Evolutionary conservation across 192 early-diverging fungal species (phyloP).

Genomic region (Dimargaris verticillata): DNA sequence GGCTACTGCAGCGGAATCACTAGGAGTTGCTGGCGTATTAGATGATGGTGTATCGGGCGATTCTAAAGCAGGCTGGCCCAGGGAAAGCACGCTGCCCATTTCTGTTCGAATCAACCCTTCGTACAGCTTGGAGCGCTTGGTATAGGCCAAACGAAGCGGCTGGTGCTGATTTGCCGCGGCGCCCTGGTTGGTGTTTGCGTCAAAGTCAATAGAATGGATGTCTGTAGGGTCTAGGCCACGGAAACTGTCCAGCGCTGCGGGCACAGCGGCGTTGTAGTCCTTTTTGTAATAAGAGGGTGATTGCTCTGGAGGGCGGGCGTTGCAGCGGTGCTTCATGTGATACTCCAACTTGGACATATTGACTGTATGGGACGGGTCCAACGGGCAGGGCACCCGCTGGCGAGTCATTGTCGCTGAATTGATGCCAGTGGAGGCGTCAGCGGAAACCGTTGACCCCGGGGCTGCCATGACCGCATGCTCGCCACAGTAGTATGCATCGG

Average conservation of each 20-base stretch:
- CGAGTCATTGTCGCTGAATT: not conserved
- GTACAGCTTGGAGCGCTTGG: conserved; percentile 12
- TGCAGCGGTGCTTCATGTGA: conserved; percentile 45
- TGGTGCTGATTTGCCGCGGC: not conserved
- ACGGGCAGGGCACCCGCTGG: conserved; percentile 53
- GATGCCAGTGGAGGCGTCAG: not conserved
- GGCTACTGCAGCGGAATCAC: too few relatives aligned
- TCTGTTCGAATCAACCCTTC: conserved; percentile 13
- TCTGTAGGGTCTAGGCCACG: conserved; percentile 10
- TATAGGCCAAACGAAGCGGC: not conserved
- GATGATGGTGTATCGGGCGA: not conserved
- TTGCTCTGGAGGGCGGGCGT: conserved; percentile 31
- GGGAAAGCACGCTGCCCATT: too few relatives aligned
- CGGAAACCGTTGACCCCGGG: conserved; percentile 2
- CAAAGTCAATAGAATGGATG: not conserved
- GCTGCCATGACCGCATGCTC: conserved; percentile 39
- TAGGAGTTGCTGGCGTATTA: not conserved
- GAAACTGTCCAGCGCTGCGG: too few relatives aligned
- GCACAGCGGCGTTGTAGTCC: conserved; percentile 25
- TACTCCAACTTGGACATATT: conserved; percentile 28
- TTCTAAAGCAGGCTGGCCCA: too few relatives aligned
- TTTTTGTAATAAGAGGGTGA: conserved; percentile 18
- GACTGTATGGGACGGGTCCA: conserved; percentile 50
- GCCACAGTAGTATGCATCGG: conserved; percentile 41
- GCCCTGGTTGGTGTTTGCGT: too few relatives aligned